Evolutionary conservation across 2,329 filamentous ascomycete species (phyloP).

Genomic region (Xylaria sp.): DNA sequence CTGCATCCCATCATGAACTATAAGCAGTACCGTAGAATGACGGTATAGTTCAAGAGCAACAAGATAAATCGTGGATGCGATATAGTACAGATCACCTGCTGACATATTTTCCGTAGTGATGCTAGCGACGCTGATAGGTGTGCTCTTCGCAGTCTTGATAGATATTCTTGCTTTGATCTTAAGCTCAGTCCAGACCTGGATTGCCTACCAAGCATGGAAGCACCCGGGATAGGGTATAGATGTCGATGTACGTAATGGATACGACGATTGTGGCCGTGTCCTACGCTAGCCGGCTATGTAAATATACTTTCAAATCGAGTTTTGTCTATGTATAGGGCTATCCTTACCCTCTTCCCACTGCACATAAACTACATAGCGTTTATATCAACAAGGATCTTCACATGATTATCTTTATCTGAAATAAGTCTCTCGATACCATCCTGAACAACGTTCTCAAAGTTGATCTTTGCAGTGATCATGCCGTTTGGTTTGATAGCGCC

Average conservation of each 20-base stretch:
- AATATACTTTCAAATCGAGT: too few species aligned
- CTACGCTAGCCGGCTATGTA: too few species aligned
- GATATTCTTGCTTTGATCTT: slow-evolving; percentile 44
- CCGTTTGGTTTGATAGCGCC: slow-evolving; percentile 21
- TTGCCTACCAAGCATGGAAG: slow-evolving; percentile 49
- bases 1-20: neutral
- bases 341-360: neutral
- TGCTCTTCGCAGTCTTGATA: slow-evolving; percentile 46
- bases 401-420: slow-evolving; percentile 24
- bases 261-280: too few species aligned
- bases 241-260: too few species aligned
- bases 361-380: slow-evolving; percentile 4
- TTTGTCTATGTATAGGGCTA: too few species aligned
- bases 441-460: slow-evolving; percentile 23
- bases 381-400: slow-evolving; percentile 26
- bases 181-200: slow-evolving; percentile 47
- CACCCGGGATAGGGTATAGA: too few species aligned
- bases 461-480: slow-evolving; percentile 27
- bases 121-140: slow-evolving; percentile 47
- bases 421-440: slow-evolving; percentile 28
- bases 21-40: too few species aligned
- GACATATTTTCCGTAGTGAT: slow-evolving; percentile 36
- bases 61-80: neutral
- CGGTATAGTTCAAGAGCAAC: too few species aligned
- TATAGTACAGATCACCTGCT: neutral